These are phyloP conservation scores for Labyrinthula sp. DNA, from an alignment of 352 stramenopile genomes.

Conservation along the genomic window DNA sequence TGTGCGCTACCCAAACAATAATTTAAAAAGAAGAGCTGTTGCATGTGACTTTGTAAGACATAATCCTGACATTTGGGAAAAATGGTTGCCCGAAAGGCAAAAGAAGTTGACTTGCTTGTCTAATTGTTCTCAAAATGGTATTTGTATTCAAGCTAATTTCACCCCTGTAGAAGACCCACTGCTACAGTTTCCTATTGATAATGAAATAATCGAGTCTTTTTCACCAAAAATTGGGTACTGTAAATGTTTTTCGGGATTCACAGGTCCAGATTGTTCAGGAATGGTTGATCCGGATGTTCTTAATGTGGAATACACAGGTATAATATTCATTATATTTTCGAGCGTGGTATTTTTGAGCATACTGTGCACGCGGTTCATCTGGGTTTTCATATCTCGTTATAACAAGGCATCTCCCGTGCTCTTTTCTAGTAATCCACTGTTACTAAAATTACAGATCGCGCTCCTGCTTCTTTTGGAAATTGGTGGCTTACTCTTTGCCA, in stretches of 20 bases:
- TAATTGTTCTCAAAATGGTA: too few relatives aligned
- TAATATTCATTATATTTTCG: conserved; percentile 1
- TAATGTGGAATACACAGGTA: conserved; percentile 8
- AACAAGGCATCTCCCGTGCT: conserved; percentile 15
- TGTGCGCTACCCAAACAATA: background rate
- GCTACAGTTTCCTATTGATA: too few relatives aligned
- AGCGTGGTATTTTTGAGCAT: background rate
- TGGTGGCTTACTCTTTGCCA: conserved; percentile 9
- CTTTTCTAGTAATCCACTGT: conserved; percentile 6
- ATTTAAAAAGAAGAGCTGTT: conserved; percentile 1
- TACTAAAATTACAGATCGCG: too few relatives aligned
- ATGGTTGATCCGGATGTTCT: conserved; percentile 22
- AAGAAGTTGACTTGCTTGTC: conserved; percentile 17
- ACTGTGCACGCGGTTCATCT: background rate
- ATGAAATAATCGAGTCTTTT: too few relatives aligned
- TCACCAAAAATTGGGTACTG: conserved; percentile 23
- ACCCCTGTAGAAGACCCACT: too few relatives aligned
- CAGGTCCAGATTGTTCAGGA: conserved; percentile 21
- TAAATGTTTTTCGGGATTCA: conserved; percentile 17
- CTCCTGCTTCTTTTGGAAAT: conserved; percentile 4
- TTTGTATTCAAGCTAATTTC: too few relatives aligned
- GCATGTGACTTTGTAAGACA: conserved; percentile 26
- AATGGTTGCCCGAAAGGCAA: conserved; percentile 14
- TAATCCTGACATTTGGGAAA: conserved; percentile 20
- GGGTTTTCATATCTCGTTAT: background rate